phyloP scores from a whole-genome alignment of 2,329 filamentous ascomycete genomes.

The Acarospora socialis region DNA sequence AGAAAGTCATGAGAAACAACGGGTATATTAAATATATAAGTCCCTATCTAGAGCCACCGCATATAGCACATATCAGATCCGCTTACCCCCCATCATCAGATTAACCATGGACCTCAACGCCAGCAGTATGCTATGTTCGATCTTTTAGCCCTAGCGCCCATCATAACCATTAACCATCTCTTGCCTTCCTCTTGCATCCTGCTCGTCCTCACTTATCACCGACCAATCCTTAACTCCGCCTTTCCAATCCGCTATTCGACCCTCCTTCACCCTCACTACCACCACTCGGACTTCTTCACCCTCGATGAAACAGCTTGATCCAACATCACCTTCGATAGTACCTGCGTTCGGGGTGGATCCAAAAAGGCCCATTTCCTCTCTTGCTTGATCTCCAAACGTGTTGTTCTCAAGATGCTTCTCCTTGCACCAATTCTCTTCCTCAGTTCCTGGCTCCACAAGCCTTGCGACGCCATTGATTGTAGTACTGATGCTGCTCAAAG shows the following conservation, averaged over 20 bases:
- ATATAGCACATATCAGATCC: too few species aligned
- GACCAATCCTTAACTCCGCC: conserved; percentile 76
- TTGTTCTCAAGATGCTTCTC: conserved; percentile 82
- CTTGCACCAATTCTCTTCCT: conserved; percentile 74
- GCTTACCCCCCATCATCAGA: too few species aligned
- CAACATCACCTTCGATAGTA: conserved; percentile 17
- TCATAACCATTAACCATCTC: conserved; percentile 8
- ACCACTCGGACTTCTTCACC: conserved; percentile 79
- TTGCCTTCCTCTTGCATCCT: conserved; percentile 6
- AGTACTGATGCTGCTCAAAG: conserved; percentile 74
- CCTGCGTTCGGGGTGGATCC: conserved; percentile 23
- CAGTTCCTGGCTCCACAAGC: conserved; percentile 56
- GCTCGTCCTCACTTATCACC: conserved; percentile 24
- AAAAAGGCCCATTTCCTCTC: conserved; percentile 34
- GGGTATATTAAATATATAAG: too few species aligned
- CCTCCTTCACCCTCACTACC: conserved; percentile 68
- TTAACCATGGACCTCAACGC: too few species aligned
- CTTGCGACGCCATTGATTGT: conserved; percentile 84
- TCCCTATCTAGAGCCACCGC: too few species aligned
- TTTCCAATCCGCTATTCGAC: conserved; percentile 88
- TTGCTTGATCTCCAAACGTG: conserved; percentile 51
- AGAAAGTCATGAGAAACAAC: too few species aligned
- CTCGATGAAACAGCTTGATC: conserved; percentile 51
- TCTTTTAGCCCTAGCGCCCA: too few species aligned
- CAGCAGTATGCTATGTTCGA: too few species aligned